These are phyloP conservation scores for Hamigera avellanea DNA, from an alignment of 495 filamentous ascomycete genomes.

Conservation along the genomic window DNA sequence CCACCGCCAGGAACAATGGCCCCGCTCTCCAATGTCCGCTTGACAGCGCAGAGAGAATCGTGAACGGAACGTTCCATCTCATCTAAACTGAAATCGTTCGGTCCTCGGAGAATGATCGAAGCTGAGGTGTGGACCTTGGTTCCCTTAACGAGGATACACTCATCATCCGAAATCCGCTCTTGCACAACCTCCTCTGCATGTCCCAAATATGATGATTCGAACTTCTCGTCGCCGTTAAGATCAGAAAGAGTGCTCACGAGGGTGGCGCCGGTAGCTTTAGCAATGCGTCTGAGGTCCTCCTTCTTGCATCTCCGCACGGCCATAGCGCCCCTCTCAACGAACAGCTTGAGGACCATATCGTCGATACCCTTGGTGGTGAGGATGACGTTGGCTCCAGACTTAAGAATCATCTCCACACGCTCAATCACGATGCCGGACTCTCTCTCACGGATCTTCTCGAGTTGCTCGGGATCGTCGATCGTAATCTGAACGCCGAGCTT, in stretches of 20 bases:
- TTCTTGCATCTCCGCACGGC: conserved; percentile 96
- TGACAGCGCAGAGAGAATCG: conserved; percentile 92
- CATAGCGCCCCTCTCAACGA: conserved; percentile 93
- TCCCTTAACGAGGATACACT: conserved; percentile 94
- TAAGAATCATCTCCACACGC: conserved; percentile 92
- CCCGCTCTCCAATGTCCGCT: conserved; percentile 92
- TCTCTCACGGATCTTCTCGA: conserved; percentile 90
- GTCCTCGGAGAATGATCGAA: conserved; percentile 89
- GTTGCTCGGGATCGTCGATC: conserved; percentile 89
- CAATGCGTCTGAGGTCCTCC: conserved; percentile 92
- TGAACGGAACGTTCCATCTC: conserved; percentile 99
- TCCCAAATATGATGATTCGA: conserved; percentile 79
- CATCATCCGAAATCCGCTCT: conserved; percentile 96
- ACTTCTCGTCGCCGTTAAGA: conserved; percentile 94
- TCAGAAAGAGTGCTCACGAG: conserved; percentile 88
- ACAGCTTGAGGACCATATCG: conserved; percentile 86
- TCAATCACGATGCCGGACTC: conserved; percentile 91
- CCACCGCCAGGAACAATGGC: conserved; percentile 94
- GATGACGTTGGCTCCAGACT: conserved; percentile 92
- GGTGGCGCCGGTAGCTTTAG: conserved; percentile 90
- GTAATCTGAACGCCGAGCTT: conserved; percentile 98
- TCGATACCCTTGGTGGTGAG: conserved; percentile 98
- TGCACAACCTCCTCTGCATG: conserved; percentile 91
- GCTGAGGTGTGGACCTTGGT: conserved; percentile 88
- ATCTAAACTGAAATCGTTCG: conserved; percentile 94